Percentiles rank a stretch among this genome's conserved stretches.
These are phyloP conservation scores for Pseudotsuga menziesii DNA, from an alignment of 75 land plant genomes.

Conservation along the genomic window DNA sequence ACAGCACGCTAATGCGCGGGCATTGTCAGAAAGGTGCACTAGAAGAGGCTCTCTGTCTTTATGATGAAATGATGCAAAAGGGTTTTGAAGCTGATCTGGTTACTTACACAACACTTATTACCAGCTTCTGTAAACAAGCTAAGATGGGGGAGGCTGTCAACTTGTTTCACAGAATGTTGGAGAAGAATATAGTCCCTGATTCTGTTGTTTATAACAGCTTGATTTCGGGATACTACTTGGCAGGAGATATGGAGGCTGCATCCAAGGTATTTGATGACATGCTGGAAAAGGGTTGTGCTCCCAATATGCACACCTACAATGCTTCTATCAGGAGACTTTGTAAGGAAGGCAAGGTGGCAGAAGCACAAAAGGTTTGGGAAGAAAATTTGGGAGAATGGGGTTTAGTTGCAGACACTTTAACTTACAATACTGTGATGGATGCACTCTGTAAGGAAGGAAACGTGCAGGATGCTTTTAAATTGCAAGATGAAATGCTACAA, in stretches of 20 bases:
- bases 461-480: slow-evolving; percentile 25
- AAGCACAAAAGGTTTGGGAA: slow-evolving; percentile 39
- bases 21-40: slow-evolving; percentile 8
- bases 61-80: slow-evolving; percentile 15
- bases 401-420: slow-evolving; percentile 35
- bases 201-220: slow-evolving; percentile 35
- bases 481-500: slow-evolving; percentile 54
- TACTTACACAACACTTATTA: slow-evolving; percentile 21
- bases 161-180: slow-evolving; percentile 21
- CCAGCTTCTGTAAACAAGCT: slow-evolving; percentile 17
- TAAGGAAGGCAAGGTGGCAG: slow-evolving; percentile 49
- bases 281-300: slow-evolving; percentile 31
- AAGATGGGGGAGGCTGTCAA: slow-evolving; percentile 16
- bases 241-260: slow-evolving; percentile 33
- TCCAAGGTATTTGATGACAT: slow-evolving; percentile 45
- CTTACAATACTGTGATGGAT: slow-evolving; percentile 59
- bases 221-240: slow-evolving; percentile 45
- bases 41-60: slow-evolving; percentile 18
- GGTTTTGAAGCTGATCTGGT: slow-evolving; percentile 18
- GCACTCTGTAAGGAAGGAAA: slow-evolving; percentile 46
- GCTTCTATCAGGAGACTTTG: slow-evolving; percentile 46
- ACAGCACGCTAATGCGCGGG: slow-evolving; percentile 6
- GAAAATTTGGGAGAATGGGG: slow-evolving; percentile 44
- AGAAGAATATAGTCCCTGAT: slow-evolving; percentile 18
- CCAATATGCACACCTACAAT: slow-evolving; percentile 42